Evolutionary conservation across 2,329 filamentous ascomycete genomes (phyloP).

Genomic region (Exophiala spinifera): DNA sequence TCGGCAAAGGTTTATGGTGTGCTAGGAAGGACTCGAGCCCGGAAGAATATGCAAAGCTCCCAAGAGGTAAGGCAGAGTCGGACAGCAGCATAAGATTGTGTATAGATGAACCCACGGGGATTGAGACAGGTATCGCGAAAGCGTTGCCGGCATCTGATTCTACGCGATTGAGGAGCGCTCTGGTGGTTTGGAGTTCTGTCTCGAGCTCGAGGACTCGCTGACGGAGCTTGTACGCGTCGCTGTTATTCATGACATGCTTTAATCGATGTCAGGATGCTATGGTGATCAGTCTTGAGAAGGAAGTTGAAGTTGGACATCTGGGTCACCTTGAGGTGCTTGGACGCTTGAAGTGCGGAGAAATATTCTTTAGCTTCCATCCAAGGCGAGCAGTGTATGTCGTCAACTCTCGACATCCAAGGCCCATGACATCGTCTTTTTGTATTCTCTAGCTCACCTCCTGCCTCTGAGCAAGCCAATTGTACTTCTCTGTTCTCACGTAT

Average conservation of each 20-base stretch:
- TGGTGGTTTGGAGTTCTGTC: constrained; percentile 46
- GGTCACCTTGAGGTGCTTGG: not conserved
- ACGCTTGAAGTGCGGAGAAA: constrained; percentile 1
- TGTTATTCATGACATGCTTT: constrained; percentile 16
- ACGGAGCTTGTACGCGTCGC: constrained; percentile 20
- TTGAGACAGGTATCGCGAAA: constrained; percentile 2
- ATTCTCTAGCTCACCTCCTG: not conserved
- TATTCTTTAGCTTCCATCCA: constrained; percentile 3
- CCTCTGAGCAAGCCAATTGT: not conserved
- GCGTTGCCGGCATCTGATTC: constrained; percentile 7
- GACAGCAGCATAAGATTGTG: constrained; percentile 55
- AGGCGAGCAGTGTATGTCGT: not conserved
- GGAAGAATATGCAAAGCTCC: constrained; percentile 64
- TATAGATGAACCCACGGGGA: constrained; percentile 23
- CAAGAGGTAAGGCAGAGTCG: constrained; percentile 62
- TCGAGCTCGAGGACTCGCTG: constrained; percentile 46
- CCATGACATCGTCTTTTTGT: not conserved
- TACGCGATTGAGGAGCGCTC: constrained; percentile 31
- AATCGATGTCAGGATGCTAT: too few relatives aligned
- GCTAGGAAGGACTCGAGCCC: constrained; percentile 64
- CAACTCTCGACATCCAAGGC: not conserved
- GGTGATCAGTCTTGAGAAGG: not conserved
- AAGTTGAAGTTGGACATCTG: not conserved
- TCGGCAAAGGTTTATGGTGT: constrained; percentile 47
- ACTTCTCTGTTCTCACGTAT: not conserved